These are phyloP conservation scores for Periconia sp. DNA, from an alignment of 2,329 filamentous ascomycete species.

Conservation along the genomic window DNA sequence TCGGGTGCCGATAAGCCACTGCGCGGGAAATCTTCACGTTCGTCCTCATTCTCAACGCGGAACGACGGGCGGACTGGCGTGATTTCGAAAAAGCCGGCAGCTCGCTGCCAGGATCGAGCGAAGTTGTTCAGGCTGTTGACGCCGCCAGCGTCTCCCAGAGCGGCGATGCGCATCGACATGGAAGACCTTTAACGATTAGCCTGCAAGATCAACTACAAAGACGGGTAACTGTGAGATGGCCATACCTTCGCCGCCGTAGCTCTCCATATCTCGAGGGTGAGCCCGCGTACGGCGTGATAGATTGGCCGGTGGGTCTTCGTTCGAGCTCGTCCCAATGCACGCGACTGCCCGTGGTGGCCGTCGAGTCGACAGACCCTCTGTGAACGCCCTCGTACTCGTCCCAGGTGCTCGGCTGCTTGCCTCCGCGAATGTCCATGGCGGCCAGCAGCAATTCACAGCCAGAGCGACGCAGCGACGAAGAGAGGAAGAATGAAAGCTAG, in stretches of 20 bases:
- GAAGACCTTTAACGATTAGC: slow-evolving; percentile 46
- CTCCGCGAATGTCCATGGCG: slow-evolving; percentile 45
- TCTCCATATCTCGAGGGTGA: slow-evolving; percentile 28
- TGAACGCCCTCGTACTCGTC: slow-evolving; percentile 53
- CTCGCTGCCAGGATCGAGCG: slow-evolving; percentile 88
- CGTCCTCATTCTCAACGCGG: slow-evolving; percentile 54
- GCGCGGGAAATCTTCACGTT: slow-evolving; percentile 38
- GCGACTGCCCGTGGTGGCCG: slow-evolving; percentile 31
- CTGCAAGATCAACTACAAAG: too few relatives aligned
- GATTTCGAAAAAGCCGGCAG: slow-evolving; percentile 86
- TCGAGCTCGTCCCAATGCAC: slow-evolving; percentile 48
- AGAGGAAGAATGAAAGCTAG: slow-evolving; percentile 9
- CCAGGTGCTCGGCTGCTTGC: slow-evolving; percentile 54
- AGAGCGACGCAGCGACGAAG: slow-evolving; percentile 5
- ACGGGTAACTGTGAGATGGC: too few relatives aligned
- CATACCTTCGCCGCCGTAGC: slow-evolving; percentile 47
- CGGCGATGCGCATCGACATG: slow-evolving; percentile 57
- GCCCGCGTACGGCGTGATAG: slow-evolving; percentile 22
- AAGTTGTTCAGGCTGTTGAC: slow-evolving; percentile 96
- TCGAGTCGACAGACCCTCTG: slow-evolving; percentile 50
- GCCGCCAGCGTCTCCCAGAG: slow-evolving; percentile 75
- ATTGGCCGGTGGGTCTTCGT: slow-evolving; percentile 36
- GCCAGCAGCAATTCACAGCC: slow-evolving; percentile 4
- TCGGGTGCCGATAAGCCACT: slow-evolving; percentile 42
- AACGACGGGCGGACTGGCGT: slow-evolving; percentile 80